Base-by-base conservation (phyloP, 192 early-diverging fungal genomes). In the Entophlyctis helioformis region DNA sequence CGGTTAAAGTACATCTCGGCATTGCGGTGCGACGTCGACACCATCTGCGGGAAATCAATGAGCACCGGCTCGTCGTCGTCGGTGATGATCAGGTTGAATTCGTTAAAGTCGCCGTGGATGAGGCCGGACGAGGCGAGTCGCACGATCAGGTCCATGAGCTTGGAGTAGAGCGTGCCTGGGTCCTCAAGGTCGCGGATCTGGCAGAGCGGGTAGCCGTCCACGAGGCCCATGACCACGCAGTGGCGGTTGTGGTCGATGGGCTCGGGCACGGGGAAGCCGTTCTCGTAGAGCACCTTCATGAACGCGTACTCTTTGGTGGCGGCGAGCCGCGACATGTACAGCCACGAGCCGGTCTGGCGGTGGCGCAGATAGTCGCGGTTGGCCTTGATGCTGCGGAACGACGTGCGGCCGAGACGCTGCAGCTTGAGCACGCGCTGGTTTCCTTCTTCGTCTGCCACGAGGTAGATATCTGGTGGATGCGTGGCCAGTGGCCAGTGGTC, bases 21-120 rank as follows among this genome's bases (percentile, higher is more conserved):
- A 56, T 99, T 97, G 10, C 71, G 47, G 50, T 99, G 96, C 15
- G 84, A 85, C 1, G 85, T 99, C 13, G 94, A 98, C 16, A 99
- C 90, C 96, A 99, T 99, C 63, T 99, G 96, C 1, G 96, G 96
- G 51, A 99, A 99, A 73, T 99, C 96, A 45, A 99, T 99, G 35
- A 99, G 66, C 7, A 96, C 64, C 13, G 96, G 94, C 1, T 76
- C 61, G 16, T 86, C 87, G 37, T 62, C 48, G 28, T 82, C 83
- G 34, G 72, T 74, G 42, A 99, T 71, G 56, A 99, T 69, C 34
- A 99, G 79, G 64, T 99, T 99, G 67, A 99, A 99, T 52, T 99
- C 96, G 74, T 99, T 99, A 54, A 99, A 99, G 63, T 99, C 96
- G 44, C 92, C 89, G 57, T 99, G 96, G 51, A 99, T 96, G 29